Conservation (phyloP, 2,329 filamentous ascomycete genomes). For the Fonsecaea erecta region DNA sequence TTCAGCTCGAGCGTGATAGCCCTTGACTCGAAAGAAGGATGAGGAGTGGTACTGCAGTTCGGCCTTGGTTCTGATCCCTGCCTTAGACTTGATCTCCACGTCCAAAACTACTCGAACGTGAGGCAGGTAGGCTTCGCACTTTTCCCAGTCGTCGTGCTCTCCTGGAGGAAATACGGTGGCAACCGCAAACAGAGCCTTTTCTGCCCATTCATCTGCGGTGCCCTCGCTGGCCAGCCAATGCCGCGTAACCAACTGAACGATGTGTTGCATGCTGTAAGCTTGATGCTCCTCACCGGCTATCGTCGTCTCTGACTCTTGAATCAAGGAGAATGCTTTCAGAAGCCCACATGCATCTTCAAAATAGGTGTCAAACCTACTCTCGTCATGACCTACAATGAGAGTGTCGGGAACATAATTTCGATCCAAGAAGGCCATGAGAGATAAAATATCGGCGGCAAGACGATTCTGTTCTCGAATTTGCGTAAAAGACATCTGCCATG, state of each 20-base stretch:
- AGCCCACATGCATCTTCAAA: neutral
- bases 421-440: constrained; percentile 42
- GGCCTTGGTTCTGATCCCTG: neutral
- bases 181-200: constrained; percentile 14
- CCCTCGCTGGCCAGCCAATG: constrained; percentile 9
- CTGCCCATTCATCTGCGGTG: neutral
- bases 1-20: constrained; percentile 31
- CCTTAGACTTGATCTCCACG: neutral
- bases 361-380: neutral
- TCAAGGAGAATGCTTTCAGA: constrained; percentile 9
- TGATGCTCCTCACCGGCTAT: constrained; percentile 20
- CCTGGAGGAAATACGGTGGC: constrained; percentile 14
- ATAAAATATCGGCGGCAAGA: constrained; percentile 39
- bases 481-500: constrained; percentile 45
- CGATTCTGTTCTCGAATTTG: constrained; percentile 36
- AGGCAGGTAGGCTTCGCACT: constrained; percentile 9
- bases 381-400: constrained; percentile 26
- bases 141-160: constrained; percentile 18
- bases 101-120: constrained; percentile 13
- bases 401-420: constrained; percentile 39
- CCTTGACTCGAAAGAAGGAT: constrained; percentile 20
- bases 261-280: constrained; percentile 34
- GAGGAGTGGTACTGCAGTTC: constrained; percentile 6
- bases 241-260: constrained; percentile 26
- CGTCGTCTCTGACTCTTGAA: neutral